Evolutionary conservation across 768 basidiomycete species (phyloP), one percentile per base, ranked within the genome.

Genomic region (Leucogyrophana mollusca): DNA sequence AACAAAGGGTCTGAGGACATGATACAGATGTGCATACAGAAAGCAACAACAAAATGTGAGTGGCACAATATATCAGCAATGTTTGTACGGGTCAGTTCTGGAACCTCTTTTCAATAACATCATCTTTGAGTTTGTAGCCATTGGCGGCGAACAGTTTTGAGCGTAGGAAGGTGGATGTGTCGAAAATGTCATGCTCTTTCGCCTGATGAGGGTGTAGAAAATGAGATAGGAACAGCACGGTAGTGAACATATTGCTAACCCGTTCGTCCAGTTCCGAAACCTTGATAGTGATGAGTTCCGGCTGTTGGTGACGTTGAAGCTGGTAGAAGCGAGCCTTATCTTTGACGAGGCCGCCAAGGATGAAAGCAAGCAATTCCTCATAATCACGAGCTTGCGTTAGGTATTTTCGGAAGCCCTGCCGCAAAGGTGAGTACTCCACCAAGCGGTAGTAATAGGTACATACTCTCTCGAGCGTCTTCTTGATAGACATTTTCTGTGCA

Each of bases 401-500:
- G 68, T 99, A 99, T 69, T 97, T 98, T 52, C 95, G 81, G 85
- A 96, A 97, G 45, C 92, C 84, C 92, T 96, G 51, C 40, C 6
- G 16, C 49, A 36, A 40, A 40, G 4, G 24, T 22, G 11, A 35
- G 33, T 40, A 20, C 51, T 51, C 24, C 27, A 34, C 66, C 25
- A 66, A 34, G 4, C 2, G n/a, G 14, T 13, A 17, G 44, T 17
- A 33, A 42, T 25, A 14, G 7, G 20, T 37, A 47, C 47, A 18
- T 20, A 95, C 95, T 59, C 96, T 77, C 67, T 99, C 93, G 36
- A 99, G 73, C 3, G 94, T 94, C 73, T 93, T 96, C 78, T 97
- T 97, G 73, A 98, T 95, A 48, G 90, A 92, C 79, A 94, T 86
- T 76, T 99, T 99, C 66, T 99, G 96, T 21, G 96, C 89, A 55